phyloP scores from a whole-genome alignment of 805 yeast genomes.

The Tetrapisispora arboricola region DNA sequence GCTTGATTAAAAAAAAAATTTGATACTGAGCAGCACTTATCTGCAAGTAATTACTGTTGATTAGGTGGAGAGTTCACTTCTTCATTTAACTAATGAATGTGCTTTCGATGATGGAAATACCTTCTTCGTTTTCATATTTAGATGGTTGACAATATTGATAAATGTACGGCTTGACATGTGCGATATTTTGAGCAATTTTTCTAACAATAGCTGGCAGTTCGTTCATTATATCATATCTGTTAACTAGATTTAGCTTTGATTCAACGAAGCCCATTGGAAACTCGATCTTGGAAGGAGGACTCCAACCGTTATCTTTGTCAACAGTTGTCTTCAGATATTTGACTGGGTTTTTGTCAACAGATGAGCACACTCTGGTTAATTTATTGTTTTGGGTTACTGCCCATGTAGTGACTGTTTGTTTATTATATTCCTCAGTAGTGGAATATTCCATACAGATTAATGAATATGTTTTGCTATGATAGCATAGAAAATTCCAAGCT shows the following conservation, averaged over 20 bases:
- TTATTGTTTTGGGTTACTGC: constrained; percentile 43
- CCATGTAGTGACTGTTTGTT: constrained; percentile 20
- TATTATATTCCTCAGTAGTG: constrained; percentile 66
- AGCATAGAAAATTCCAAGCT: constrained; percentile 76
- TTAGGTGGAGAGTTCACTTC: neutral
- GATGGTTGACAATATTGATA: constrained; percentile 68
- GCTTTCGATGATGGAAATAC: constrained; percentile 64
- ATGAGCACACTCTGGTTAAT: constrained; percentile 38
- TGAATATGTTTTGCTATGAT: constrained; percentile 55
- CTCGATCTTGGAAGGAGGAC: constrained; percentile 45
- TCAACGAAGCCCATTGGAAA: constrained; percentile 26
- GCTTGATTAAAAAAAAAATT: too few relatives aligned
- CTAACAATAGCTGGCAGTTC: constrained; percentile 78
- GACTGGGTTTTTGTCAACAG: constrained; percentile 42
- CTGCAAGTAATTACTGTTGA: neutral
- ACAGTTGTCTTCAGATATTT: constrained; percentile 23
- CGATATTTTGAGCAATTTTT: constrained; percentile 66
- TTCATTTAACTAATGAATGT: constrained; percentile 46
- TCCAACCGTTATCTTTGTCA: constrained; percentile 68
- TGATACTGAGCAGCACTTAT: too few relatives aligned
- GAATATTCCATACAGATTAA: constrained; percentile 78
- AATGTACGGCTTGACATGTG: constrained; percentile 76
- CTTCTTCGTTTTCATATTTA: constrained; percentile 44
- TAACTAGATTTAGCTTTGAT: constrained; percentile 53
- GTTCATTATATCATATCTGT: constrained; percentile 80